These are phyloP conservation scores for Micromonas pusilla DNA, from an alignment of 139 green algal species.

Conservation along the genomic window DNA sequence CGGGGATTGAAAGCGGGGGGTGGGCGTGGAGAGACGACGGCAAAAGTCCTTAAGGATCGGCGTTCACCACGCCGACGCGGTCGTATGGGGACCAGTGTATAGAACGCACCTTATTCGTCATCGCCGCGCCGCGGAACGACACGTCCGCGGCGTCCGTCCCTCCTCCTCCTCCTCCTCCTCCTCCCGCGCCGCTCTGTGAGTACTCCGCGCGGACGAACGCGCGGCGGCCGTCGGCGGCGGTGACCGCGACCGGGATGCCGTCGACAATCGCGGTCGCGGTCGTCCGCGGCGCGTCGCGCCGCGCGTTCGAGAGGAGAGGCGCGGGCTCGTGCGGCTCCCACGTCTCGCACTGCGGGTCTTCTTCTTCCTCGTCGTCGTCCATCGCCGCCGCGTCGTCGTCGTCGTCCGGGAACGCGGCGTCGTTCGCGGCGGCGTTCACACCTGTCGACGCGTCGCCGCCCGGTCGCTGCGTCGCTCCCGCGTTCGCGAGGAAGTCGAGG, in stretches of 20 bases:
- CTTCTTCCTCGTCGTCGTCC: not conserved
- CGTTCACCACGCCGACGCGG: no score
- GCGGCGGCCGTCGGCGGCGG: not conserved
- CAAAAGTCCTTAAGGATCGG: no score
- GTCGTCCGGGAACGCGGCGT: not conserved
- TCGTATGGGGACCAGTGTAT: no score
- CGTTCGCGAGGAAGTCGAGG: not conserved
- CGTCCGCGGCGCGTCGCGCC: not conserved
- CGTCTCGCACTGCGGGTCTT: not conserved
- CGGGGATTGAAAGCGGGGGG: no score
- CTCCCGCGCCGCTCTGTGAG: no score
- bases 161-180: not conserved
- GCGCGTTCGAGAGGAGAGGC: not conserved
- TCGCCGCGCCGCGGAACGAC: not conserved
- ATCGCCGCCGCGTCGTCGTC: not conserved
- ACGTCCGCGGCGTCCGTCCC: not conserved
- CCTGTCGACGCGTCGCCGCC: no score
- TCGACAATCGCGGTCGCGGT: slow-evolving; percentile 16
- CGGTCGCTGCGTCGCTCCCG: not conserved
- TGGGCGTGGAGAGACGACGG: no score
- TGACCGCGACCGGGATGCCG: not conserved
- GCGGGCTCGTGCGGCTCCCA: not conserved
- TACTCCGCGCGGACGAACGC: not conserved
- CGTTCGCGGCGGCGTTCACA: not conserved
- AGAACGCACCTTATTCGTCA: no score